Percentiles rank a stretch among this genome's conserved stretches.
These are phyloP conservation scores for Eremochloa ophiuroides DNA, from an alignment of 176 grass and related monocot genomes.

Conservation along the genomic window DNA sequence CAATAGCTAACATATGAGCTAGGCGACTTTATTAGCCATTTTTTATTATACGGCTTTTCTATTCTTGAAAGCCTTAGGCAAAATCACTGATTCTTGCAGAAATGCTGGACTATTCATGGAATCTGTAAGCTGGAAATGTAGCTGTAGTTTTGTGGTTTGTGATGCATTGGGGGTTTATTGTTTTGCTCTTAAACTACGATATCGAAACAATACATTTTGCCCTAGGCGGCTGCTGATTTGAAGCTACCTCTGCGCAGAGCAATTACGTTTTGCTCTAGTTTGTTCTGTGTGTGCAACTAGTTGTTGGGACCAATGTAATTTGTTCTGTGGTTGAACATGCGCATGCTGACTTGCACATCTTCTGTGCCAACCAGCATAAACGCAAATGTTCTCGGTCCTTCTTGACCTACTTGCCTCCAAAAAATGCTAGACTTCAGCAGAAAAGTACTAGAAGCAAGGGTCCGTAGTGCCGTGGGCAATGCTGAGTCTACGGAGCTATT, in stretches of 20 bases:
- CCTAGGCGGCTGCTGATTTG: not conserved
- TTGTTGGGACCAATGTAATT: not conserved
- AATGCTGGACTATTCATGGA: not conserved
- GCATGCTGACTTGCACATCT: no score
- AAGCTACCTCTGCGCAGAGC: not conserved
- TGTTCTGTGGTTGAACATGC: not conserved
- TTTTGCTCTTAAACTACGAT: not conserved
- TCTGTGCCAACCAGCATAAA: not conserved
- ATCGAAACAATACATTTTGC: no score
- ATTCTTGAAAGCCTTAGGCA: constrained; percentile 27
- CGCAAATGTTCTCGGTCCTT: no score
- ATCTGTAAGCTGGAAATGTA: constrained; percentile 27
- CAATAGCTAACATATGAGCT: constrained; percentile 25
- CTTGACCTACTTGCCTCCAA: no score
- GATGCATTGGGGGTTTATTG: not conserved
- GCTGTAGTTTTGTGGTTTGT: not conserved
- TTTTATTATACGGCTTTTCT: constrained; percentile 6
- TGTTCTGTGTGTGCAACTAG: not conserved
- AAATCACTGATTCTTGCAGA: not conserved
- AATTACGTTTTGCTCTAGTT: not conserved
- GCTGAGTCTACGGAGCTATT: no score
- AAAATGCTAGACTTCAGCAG: no score
- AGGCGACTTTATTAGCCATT: constrained; percentile 34
- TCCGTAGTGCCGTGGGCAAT: no score
- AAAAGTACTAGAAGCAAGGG: no score